These are phyloP conservation scores for Euphorbia tirucalli DNA, from an alignment of 345 rosid species.

Conservation along the genomic window DNA sequence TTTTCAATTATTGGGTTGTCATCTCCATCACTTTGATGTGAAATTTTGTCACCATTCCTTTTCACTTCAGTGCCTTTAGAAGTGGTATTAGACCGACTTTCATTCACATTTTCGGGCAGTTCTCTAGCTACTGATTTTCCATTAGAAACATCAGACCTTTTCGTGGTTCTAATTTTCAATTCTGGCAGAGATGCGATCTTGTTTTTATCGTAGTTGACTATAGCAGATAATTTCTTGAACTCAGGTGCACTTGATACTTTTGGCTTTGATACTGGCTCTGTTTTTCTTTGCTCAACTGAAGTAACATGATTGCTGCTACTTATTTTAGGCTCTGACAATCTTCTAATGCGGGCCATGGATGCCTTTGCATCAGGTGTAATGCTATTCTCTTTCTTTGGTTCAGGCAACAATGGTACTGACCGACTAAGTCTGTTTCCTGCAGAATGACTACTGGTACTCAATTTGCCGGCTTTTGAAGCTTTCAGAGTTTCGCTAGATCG, in stretches of 20 bases:
- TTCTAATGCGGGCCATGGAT: slow-evolving; percentile 63
- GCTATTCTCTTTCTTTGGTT: slow-evolving; percentile 49
- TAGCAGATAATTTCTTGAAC: slow-evolving; percentile 74
- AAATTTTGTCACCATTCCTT: slow-evolving; percentile 31
- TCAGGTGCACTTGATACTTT: slow-evolving; percentile 51
- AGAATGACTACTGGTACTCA: slow-evolving; percentile 48
- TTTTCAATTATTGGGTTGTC: slow-evolving; percentile 65
- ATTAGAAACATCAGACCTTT: slow-evolving; percentile 33
- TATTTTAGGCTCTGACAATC: slow-evolving; percentile 77
- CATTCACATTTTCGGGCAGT: slow-evolving; percentile 28
- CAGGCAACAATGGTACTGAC: slow-evolving; percentile 65
- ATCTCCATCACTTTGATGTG: slow-evolving; percentile 46
- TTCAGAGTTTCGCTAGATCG: slow-evolving; percentile 51
- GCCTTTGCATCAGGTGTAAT: slow-evolving; percentile 52
- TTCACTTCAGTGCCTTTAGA: slow-evolving; percentile 33
- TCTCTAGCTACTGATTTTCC: slow-evolving; percentile 38
- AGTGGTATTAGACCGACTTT: slow-evolving; percentile 29
- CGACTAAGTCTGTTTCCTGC: slow-evolving; percentile 49
- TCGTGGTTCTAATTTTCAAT: slow-evolving; percentile 54
- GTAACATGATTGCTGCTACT: slow-evolving; percentile 38
- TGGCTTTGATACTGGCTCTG: slow-evolving; percentile 39
- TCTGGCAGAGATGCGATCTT: slow-evolving; percentile 80
- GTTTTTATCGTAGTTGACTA: slow-evolving; percentile 69
- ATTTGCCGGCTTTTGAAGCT: slow-evolving; percentile 50
- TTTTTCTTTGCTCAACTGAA: slow-evolving; percentile 47